Base-by-base conservation (phyloP, 1,284 basidiomycete species). In the Fistulinella staudtii region DNA sequence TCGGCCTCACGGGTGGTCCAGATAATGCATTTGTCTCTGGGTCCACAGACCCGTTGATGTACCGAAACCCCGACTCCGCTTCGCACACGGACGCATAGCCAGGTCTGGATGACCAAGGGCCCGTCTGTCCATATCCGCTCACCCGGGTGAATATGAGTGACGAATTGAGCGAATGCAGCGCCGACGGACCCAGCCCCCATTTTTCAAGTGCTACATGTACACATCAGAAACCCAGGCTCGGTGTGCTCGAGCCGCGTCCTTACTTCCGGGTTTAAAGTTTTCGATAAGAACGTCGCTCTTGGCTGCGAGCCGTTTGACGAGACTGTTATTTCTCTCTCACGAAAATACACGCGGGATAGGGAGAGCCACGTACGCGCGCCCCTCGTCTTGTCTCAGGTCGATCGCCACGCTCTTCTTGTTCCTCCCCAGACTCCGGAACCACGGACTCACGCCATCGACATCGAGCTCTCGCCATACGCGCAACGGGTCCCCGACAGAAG, bases 1-100 rank as follows among this genome's bases (percentile, higher is more conserved):
- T 85, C 1, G 82, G 83, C 36, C 83, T 67, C 2, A 82, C 76
- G 3, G 82, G 82, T 2, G 82, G 77, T 0, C 82, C 81, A 14
- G 68, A 67, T 21, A 83, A 63, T 28, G 66, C 67, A 17, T 77
- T 76, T 1, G 74, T 76, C 46, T 72, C 64, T 0, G 69, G 60
- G 57, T 84, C 76, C 2, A 75, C 74, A 41, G 76, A 74, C 1
- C 83, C 82, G 45, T 85, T 85, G 58, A 85, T 82, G 56, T 77
- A 82, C 4, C 82, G 71, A 57, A 85, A 85, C 1, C 83, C 82
- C 3, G 82, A 79, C 53, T 85, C 81, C 3, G 80, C 82, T 65
- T 85, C 83, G 54, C 82, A 85, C 3, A 85, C 82, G 2, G 82
- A 80, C 3, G 82, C 83, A 49, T 82, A 85, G 17, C 82, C 82